Conservation (phyloP, 2,329 filamentous ascomycete genomes). For the Macrophomina pseudophaseolina region DNA sequence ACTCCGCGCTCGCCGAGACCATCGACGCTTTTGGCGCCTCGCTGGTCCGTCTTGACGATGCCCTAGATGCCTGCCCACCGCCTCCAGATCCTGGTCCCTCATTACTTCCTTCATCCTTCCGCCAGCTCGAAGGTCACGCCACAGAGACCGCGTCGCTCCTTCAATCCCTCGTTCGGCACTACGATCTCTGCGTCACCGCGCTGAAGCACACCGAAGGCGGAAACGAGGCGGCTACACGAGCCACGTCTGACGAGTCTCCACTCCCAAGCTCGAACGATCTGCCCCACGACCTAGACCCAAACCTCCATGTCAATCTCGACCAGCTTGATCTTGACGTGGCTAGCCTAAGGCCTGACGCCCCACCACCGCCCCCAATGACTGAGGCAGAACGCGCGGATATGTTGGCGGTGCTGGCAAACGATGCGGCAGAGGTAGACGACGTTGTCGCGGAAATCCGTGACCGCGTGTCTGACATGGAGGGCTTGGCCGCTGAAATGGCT, state of each 20-base stretch:
- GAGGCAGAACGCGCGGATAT: slow-evolving; percentile 80
- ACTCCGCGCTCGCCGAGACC: slow-evolving; percentile 60
- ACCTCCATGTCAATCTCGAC: slow-evolving; percentile 27
- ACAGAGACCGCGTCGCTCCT: slow-evolving; percentile 82
- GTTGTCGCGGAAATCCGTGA: slow-evolving; percentile 73
- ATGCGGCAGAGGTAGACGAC: slow-evolving; percentile 67
- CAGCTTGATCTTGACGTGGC: slow-evolving; percentile 31
- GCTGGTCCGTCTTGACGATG: slow-evolving; percentile 61
- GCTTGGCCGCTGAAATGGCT: slow-evolving; percentile 66
- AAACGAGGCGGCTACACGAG: slow-evolving; percentile 53
- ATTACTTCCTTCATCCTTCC: slow-evolving; percentile 54
- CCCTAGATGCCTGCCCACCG: slow-evolving; percentile 42
- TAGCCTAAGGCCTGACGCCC: slow-evolving; percentile 41
- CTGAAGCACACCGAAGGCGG: slow-evolving; percentile 82
- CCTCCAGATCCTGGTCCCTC: slow-evolving; percentile 40
- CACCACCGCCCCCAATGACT: slow-evolving; percentile 70
- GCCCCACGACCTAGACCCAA: slow-evolving; percentile 24
- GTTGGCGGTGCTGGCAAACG: slow-evolving; percentile 77
- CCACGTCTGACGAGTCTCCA: slow-evolving; percentile 43
- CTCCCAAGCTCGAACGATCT: slow-evolving; percentile 17
- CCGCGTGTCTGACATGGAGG: slow-evolving; percentile 77
- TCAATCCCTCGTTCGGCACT: slow-evolving; percentile 81
- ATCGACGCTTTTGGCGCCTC: slow-evolving; percentile 75
- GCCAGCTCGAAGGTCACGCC: slow-evolving; percentile 71
- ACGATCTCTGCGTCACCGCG: slow-evolving; percentile 90